Evolutionary conservation across 2,329 filamentous ascomycete genomes (phyloP).

Genomic region (Claviceps sp.): DNA sequence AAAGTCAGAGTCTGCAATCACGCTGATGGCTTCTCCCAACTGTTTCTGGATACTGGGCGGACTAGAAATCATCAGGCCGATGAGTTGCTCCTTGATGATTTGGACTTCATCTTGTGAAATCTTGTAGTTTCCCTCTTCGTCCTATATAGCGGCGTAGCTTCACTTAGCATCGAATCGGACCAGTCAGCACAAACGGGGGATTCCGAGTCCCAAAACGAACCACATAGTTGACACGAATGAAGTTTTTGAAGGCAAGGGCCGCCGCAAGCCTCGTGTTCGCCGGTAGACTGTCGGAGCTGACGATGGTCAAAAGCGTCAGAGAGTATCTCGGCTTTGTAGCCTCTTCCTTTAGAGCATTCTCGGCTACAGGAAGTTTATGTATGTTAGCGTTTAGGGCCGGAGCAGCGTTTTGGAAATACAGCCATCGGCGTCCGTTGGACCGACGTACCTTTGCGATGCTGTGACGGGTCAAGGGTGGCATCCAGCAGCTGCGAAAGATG

Average conservation of each 20-base stretch:
- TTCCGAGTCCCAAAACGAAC: conserved; percentile 29
- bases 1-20: conserved; percentile 97
- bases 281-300: conserved; percentile 60
- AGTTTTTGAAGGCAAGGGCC: conserved; percentile 96
- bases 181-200: background rate
- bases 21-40: conserved; percentile 89
- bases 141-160: conserved; percentile 28
- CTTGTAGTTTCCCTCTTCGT: conserved; percentile 91
- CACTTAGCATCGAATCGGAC: conserved; percentile 8
- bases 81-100: conserved; percentile 88
- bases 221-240: conserved; percentile 87
- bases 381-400: conserved; percentile 22
- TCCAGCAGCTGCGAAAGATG: conserved; percentile 71
- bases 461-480: conserved; percentile 74
- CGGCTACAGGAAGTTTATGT: conserved; percentile 45
- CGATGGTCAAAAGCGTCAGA: conserved; percentile 76
- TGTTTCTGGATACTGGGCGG: conserved; percentile 81
- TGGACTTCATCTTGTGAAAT: conserved; percentile 68
- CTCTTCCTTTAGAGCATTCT: conserved; percentile 64
- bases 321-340: conserved; percentile 81
- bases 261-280: conserved; percentile 72
- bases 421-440: conserved; percentile 7
- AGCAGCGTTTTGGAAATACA: conserved; percentile 6
- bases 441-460: conserved; percentile 74
- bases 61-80: conserved; percentile 91